Conservation (phyloP, 257 asterid genomes). For the Capsicum chinense region DNA sequence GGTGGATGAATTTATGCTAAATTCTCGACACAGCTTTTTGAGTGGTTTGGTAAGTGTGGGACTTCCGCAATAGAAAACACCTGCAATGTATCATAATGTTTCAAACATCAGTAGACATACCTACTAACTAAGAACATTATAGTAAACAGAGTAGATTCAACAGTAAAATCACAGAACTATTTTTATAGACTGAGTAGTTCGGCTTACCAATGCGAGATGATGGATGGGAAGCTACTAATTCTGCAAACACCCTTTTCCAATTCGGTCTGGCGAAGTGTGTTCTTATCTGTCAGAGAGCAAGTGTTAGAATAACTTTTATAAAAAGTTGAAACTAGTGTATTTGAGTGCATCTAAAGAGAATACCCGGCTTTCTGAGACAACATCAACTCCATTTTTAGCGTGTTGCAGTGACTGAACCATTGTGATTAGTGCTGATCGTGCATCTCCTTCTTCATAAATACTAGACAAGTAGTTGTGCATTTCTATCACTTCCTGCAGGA, state of each 20-base stretch:
- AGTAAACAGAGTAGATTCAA: not conserved
- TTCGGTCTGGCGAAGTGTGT: slow-evolving; percentile 96
- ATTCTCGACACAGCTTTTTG: slow-evolving; percentile 64
- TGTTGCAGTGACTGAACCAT: slow-evolving; percentile 94
- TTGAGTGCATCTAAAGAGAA: not conserved
- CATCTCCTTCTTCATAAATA: slow-evolving; percentile 94
- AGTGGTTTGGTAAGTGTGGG: slow-evolving; percentile 62
- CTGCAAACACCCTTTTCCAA: slow-evolving; percentile 76
- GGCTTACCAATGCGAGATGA: slow-evolving; percentile 68
- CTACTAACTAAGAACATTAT: not conserved
- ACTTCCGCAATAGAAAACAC: slow-evolving; percentile 93
- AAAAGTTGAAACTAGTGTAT: not conserved
- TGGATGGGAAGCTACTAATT: slow-evolving; percentile 58
- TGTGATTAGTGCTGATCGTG: slow-evolving; percentile 85
- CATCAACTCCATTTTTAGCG: slow-evolving; percentile 86
- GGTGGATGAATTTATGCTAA: slow-evolving; percentile 66
- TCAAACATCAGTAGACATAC: not conserved
- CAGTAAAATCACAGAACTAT: not conserved
- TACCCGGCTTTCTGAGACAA: slow-evolving; percentile 88
- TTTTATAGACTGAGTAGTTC: not conserved
- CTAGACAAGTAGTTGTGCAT: slow-evolving; percentile 95
- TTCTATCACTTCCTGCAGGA: slow-evolving; percentile 70
- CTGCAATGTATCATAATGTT: slow-evolving; percentile 44
- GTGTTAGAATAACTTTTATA: not conserved
- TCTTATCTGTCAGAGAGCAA: slow-evolving; percentile 54